phyloP scores from a whole-genome alignment of 2,329 filamentous ascomycete genomes.

The Aphanoascus verrucosus region DNA sequence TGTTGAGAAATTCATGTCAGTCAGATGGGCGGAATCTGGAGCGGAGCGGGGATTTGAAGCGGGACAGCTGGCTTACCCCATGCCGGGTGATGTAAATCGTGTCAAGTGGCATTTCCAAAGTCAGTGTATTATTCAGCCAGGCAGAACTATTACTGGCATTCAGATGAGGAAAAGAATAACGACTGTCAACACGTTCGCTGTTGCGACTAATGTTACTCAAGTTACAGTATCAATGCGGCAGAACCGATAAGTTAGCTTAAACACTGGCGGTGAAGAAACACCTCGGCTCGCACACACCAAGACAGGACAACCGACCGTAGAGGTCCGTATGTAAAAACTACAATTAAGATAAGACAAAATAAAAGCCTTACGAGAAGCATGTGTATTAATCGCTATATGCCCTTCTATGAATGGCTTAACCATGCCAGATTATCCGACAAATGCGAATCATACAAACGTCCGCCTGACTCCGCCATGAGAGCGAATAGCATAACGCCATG shows the following conservation, averaged over 20 bases:
- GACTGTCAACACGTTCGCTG: background rate
- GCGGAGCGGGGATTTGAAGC: conserved; percentile 4
- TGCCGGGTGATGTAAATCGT: conserved; percentile 65
- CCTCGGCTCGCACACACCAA: conserved; percentile 10
- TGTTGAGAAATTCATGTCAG: conserved; percentile 30
- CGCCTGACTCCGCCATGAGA: background rate
- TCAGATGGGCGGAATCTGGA: background rate
- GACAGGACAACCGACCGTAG: background rate
- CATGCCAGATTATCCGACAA: background rate
- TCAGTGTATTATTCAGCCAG: background rate
- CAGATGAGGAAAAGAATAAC: background rate
- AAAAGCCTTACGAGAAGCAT: background rate
- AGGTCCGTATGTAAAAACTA: background rate
- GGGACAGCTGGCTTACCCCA: conserved; percentile 48
- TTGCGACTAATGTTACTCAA: background rate
- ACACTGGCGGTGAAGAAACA: conserved; percentile 7
- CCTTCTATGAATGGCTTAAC: background rate
- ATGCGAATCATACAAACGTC: background rate
- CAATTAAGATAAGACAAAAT: background rate
- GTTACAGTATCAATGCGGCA: background rate
- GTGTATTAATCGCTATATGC: background rate
- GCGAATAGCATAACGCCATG: background rate
- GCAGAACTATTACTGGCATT: background rate
- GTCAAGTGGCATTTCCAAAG: conserved; percentile 49
- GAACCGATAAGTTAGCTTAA: background rate